phyloP scores from a whole-genome alignment of 768 basidiomycete species.

The Termitomyces eurrhizus region DNA sequence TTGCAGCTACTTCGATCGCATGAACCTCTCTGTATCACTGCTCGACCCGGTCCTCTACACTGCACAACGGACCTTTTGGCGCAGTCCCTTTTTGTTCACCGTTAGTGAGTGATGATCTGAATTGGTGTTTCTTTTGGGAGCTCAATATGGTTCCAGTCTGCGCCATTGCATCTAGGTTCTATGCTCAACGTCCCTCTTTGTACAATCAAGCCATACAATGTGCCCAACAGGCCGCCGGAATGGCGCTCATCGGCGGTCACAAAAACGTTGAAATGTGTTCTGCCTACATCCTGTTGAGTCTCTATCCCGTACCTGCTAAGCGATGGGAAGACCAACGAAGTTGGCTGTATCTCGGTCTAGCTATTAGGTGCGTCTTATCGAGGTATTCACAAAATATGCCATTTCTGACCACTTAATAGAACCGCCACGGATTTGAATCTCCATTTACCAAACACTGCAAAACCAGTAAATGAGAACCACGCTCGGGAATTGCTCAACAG shows the following conservation, averaged over 20 bases:
- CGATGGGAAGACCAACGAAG: conserved; percentile 89
- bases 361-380: conserved; percentile 58
- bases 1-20: conserved; percentile 67
- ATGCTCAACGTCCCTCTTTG: conserved; percentile 63
- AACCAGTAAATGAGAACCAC: conserved; percentile 74
- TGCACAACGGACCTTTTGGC: conserved; percentile 71
- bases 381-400: background rate
- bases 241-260: conserved; percentile 67
- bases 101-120: conserved; percentile 55
- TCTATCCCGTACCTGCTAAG: conserved; percentile 71
- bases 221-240: conserved; percentile 74
- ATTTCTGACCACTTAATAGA: conserved; percentile 33
- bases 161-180: conserved; percentile 83
- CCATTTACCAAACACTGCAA: conserved; percentile 69
- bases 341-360: conserved; percentile 87
- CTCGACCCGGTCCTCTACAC: conserved; percentile 85
- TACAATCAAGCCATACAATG: conserved; percentile 71
- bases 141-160: conserved; percentile 53
- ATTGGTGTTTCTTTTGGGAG: background rate
- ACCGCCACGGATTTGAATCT: conserved; percentile 89
- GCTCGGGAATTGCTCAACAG: conserved; percentile 87
- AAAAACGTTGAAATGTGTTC: conserved; percentile 84
- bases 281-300: conserved; percentile 75
- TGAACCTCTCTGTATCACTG: conserved; percentile 76
- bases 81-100: conserved; percentile 90